phyloP scores from a whole-genome alignment of 495 filamentous ascomycete genomes.

The Rhizodiscina lignyota region DNA sequence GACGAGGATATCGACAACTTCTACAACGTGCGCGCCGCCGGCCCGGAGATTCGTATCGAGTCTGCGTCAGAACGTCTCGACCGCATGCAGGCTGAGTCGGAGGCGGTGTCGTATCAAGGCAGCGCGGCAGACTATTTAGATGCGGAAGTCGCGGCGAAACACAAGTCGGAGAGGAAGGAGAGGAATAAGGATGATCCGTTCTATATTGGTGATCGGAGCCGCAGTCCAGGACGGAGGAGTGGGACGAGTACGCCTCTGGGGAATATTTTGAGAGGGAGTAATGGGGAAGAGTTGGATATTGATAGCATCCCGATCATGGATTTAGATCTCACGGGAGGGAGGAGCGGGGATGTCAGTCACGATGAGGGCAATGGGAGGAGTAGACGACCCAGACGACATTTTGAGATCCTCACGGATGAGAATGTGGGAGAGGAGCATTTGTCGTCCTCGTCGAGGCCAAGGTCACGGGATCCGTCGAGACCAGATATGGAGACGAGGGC shows the following conservation, averaged over 20 bases:
- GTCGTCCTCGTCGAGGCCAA: background rate
- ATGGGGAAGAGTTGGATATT: conserved; percentile 65
- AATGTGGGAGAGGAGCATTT: conserved; percentile 16
- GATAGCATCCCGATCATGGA: conserved; percentile 93
- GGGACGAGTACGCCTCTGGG: conserved; percentile 53
- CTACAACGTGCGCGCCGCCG: conserved; percentile 31
- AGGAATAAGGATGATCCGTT: conserved; percentile 87
- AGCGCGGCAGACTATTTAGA: conserved; percentile 44
- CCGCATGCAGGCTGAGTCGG: conserved; percentile 21
- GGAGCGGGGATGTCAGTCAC: conserved; percentile 15
- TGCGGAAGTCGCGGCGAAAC: conserved; percentile 40
- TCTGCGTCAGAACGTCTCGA: conserved; percentile 27
- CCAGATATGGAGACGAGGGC: conserved; percentile 17
- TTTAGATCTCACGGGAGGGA: conserved; percentile 42
- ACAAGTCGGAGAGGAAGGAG: conserved; percentile 53
- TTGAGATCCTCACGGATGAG: conserved; percentile 25
- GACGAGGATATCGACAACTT: conserved; percentile 31
- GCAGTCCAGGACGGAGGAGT: conserved; percentile 26
- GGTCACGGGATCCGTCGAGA: conserved; percentile 13
- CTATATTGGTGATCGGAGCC: conserved; percentile 53
- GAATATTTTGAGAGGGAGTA: conserved; percentile 47
- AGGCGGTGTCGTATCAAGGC: conserved; percentile 48
- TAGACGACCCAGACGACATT: conserved; percentile 22
- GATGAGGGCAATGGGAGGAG: conserved; percentile 5
- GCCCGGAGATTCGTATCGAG: no score